Evolutionary conservation across 768 basidiomycete genomes (phyloP).

Genomic region (Termitomyces heimii): DNA sequence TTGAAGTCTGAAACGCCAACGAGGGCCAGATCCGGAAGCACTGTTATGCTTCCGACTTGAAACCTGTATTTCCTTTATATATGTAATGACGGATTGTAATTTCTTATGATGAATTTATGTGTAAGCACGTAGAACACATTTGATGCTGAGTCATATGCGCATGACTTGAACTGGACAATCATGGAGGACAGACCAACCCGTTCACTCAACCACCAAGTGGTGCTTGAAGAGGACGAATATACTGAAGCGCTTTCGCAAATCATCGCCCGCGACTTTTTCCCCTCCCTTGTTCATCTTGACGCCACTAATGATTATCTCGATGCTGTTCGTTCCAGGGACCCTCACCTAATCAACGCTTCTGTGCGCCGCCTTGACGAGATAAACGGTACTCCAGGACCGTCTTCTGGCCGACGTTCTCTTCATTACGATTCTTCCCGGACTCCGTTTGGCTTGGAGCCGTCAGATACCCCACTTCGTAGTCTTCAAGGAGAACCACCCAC

Average conservation of each 20-base stretch:
- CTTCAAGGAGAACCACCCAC: slow-evolving; percentile 36
- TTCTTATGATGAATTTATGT: slow-evolving; percentile 11
- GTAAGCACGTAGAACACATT: background rate
- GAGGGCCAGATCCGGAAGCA: slow-evolving; percentile 14
- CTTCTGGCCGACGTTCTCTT: slow-evolving; percentile 21
- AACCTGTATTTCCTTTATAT: slow-evolving; percentile 1
- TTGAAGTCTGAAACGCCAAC: slow-evolving; percentile 1
- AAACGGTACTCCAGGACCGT: slow-evolving; percentile 40
- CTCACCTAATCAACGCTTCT: slow-evolving; percentile 67
- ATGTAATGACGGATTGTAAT: slow-evolving; percentile 4
- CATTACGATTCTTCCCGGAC: slow-evolving; percentile 54
- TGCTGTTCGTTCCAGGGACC: slow-evolving; percentile 71
- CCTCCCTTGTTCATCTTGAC: slow-evolving; percentile 84
- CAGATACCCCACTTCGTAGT: slow-evolving; percentile 62
- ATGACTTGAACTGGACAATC: background rate
- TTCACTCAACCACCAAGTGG: slow-evolving; percentile 65
- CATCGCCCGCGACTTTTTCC: slow-evolving; percentile 97
- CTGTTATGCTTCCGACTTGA: slow-evolving; percentile 3
- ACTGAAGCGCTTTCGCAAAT: slow-evolving; percentile 85
- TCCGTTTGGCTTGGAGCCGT: slow-evolving; percentile 51
- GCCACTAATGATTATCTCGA: slow-evolving; percentile 85
- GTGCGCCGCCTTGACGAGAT: slow-evolving; percentile 69
- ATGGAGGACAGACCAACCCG: slow-evolving; percentile 20
- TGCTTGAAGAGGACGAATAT: slow-evolving; percentile 93
- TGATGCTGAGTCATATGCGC: slow-evolving; percentile 3